Evolutionary conservation across 805 yeast species (phyloP), one percentile per base, ranked within the genome.

Genomic region (Candida nonsorbophila): DNA sequence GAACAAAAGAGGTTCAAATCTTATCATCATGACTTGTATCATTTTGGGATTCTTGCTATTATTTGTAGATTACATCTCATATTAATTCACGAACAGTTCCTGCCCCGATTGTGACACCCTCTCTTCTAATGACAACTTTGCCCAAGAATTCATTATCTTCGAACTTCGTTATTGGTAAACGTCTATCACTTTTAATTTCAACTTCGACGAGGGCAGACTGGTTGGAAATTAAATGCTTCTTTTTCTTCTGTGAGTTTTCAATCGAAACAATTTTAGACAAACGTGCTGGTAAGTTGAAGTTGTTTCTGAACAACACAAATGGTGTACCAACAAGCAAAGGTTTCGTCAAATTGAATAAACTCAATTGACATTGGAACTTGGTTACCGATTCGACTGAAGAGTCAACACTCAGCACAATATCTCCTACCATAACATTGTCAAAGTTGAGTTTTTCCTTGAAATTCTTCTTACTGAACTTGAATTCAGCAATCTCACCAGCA

Each of bases 321-420:
- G 88, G 80, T 0, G 94, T 69, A 6, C 97, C 96, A 9, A 80
- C 77, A 22, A 87, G 58, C 25, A 87, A 55, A 1, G 96, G 96
- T 40, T 84, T 68, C 20, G 67, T 67, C 44, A 77, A 50, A 35
- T 64, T 55, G 42, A 64, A 65, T 27, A 64, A 47, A 31, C 41
- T 53, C 24, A 64, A 29, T 4, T 44, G 30, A 13, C 54, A 57
- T 4, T 38, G 42, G 30, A 65, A 55, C 12, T 39, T 45, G 29
- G 45, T 49, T 5, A 47, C 58, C 3, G 61, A 38, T 23, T 38
- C 42, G 7, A 57, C 44, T 3, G 50, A 38, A 2, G 58, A 41
- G 14, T 33, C 29, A 12, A 49, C 27, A 29, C 49, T 51, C 25
- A 58, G 45, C 3, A 58, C 38, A 41, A 73, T 57, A 33, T 81